Conservation (phyloP, 352 stramenopile species). For the Globisporangium emineosum region DNA sequence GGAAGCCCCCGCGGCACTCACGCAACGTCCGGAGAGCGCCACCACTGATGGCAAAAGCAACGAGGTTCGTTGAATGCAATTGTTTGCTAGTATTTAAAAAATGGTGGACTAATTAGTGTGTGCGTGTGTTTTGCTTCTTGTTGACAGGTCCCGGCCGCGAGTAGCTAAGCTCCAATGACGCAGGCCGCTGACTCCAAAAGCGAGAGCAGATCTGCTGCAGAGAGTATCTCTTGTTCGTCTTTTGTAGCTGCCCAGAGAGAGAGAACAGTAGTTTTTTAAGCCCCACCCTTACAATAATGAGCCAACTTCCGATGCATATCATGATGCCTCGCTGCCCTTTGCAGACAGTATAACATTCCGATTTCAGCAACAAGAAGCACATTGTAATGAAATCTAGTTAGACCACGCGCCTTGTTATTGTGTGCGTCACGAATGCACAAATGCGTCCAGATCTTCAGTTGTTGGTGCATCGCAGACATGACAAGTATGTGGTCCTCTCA, state of each 20-base stretch:
- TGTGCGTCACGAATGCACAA: background rate
- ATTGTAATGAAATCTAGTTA: background rate
- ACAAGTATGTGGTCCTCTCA: background rate
- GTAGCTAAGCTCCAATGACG: background rate
- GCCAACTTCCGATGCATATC: background rate
- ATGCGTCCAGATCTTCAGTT: background rate
- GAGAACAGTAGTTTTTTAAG: background rate
- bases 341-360: background rate
- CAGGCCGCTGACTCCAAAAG: background rate
- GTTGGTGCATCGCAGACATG: background rate
- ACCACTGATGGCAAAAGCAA: slow-evolving; percentile 1
- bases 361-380: background rate
- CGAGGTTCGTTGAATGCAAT: background rate
- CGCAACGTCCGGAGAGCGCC: slow-evolving; percentile 15
- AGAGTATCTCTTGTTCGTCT: slow-evolving; percentile 1
- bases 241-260: background rate
- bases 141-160: background rate
- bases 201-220: background rate
- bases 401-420: background rate
- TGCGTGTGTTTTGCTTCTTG: background rate
- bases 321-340: background rate
- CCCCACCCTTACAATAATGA: slow-evolving; percentile 2
- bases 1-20: slow-evolving; percentile 47
- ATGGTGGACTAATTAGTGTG: background rate
- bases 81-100: too few species aligned